A percentile compares a stretch with the other conserved stretches of the same genome.
Conservation (phyloP, 805 yeast species). For the Cyberlindnera mycetangii region DNA sequence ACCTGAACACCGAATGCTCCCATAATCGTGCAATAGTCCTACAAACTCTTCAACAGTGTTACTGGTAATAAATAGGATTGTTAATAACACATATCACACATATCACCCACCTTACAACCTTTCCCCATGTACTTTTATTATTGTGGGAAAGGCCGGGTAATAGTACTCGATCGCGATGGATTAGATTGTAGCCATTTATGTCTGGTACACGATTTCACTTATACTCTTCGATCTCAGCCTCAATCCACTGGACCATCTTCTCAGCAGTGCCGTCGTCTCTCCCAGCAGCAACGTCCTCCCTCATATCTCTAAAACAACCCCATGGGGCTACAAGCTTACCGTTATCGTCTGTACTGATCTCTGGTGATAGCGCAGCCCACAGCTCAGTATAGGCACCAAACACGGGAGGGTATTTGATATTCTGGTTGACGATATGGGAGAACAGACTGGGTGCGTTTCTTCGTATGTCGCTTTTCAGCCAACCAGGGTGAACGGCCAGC, state of each 20-base stretch:
- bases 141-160: too few relatives aligned
- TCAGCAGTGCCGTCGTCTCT: slow-evolving; percentile 32
- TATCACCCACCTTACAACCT: too few relatives aligned
- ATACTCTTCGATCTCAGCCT: slow-evolving; percentile 21
- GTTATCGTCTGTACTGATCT: slow-evolving; percentile 31
- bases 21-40: too few relatives aligned
- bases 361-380: slow-evolving; percentile 41
- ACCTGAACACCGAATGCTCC: slow-evolving; percentile 9
- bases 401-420: slow-evolving; percentile 4
- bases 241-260: slow-evolving; percentile 35
- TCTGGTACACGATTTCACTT: too few relatives aligned
- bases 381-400: slow-evolving; percentile 45
- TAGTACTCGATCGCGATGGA: too few relatives aligned
- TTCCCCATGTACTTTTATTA: too few relatives aligned
- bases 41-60: too few relatives aligned
- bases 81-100: too few relatives aligned
- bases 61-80: too few relatives aligned
- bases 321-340: slow-evolving; percentile 41
- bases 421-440: background rate
- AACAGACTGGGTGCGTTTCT: slow-evolving; percentile 21
- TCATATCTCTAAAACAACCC: slow-evolving; percentile 37
- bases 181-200: too few relatives aligned
- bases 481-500: slow-evolving; percentile 42
- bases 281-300: slow-evolving; percentile 36
- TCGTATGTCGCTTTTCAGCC: slow-evolving; percentile 33